A percentile compares a stretch with the other conserved stretches of the same genome.
These are phyloP conservation scores for Alternaria postmessia DNA, from an alignment of 2,329 filamentous ascomycete species.

Conservation along the genomic window DNA sequence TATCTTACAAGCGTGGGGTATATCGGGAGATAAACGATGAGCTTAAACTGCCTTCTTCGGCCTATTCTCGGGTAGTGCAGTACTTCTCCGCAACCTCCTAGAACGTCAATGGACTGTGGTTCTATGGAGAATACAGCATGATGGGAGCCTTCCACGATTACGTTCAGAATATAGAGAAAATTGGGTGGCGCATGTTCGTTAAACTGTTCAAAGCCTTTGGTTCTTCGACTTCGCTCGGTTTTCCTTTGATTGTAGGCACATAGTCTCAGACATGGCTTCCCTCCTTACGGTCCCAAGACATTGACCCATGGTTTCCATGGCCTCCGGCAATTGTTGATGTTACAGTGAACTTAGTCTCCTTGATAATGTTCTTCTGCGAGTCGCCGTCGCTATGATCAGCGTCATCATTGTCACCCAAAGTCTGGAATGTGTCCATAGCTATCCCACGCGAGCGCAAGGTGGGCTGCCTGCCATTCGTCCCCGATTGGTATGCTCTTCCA, in stretches of 20 bases:
- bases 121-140: background rate
- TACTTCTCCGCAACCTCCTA: background rate
- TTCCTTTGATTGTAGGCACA: background rate
- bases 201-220: background rate
- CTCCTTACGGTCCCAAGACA: conserved; percentile 2
- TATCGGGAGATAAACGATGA: background rate
- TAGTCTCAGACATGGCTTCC: conserved; percentile 4
- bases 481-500: conserved; percentile 18
- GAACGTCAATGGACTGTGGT: background rate
- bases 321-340: conserved; percentile 12
- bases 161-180: background rate
- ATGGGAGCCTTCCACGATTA: background rate
- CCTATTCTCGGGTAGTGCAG: background rate
- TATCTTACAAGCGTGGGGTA: background rate
- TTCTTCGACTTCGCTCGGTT: background rate
- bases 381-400: conserved; percentile 33
- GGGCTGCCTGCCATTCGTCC: conserved; percentile 5
- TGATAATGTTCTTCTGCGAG: conserved; percentile 52
- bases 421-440: conserved; percentile 28
- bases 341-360: conserved; percentile 42
- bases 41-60: background rate
- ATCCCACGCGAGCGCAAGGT: conserved; percentile 17
- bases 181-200: background rate
- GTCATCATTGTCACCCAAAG: conserved; percentile 21
- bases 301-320: background rate